Evolutionary conservation across 2,329 filamentous ascomycete species (phyloP).

Genomic region (Penicillium nordicum): DNA sequence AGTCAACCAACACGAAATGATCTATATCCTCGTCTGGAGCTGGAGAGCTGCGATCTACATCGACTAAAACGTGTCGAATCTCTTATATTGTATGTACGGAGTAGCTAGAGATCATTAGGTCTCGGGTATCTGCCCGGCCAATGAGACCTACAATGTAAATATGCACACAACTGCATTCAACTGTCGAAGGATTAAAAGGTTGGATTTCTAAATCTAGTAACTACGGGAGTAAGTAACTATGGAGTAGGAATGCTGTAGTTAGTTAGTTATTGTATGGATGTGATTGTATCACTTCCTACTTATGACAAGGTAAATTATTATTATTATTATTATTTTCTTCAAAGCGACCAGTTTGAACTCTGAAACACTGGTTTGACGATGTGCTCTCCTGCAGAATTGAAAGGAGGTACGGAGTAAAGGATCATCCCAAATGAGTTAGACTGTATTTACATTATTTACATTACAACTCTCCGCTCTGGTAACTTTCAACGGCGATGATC

Average conservation of each 20-base stretch:
- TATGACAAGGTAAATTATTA: too few species aligned
- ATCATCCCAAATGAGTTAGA: not conserved
- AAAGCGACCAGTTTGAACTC: not conserved
- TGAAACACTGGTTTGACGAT: constrained; percentile 1
- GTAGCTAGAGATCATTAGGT: too few species aligned
- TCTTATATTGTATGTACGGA: not conserved
- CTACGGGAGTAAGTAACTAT: too few species aligned
- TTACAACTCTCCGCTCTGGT: not conserved
- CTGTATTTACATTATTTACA: not conserved
- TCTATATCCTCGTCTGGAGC: not conserved
- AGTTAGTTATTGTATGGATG: not conserved
- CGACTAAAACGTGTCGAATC: not conserved
- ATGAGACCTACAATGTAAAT: not conserved
- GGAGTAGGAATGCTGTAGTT: too few species aligned
- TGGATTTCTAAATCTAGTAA: not conserved
- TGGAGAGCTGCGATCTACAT: not conserved
- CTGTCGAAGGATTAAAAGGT: not conserved
- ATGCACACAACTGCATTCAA: not conserved
- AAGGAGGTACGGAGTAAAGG: not conserved
- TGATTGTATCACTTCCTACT: not conserved
- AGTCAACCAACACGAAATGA: not conserved
- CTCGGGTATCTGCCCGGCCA: not conserved
- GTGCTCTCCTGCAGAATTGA: not conserved
- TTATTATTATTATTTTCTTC: too few species aligned
- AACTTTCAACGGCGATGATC: constrained; percentile 18